Base-by-base conservation (phyloP, 2,329 filamentous ascomycete species). In the Pezicula neosporulosa region DNA sequence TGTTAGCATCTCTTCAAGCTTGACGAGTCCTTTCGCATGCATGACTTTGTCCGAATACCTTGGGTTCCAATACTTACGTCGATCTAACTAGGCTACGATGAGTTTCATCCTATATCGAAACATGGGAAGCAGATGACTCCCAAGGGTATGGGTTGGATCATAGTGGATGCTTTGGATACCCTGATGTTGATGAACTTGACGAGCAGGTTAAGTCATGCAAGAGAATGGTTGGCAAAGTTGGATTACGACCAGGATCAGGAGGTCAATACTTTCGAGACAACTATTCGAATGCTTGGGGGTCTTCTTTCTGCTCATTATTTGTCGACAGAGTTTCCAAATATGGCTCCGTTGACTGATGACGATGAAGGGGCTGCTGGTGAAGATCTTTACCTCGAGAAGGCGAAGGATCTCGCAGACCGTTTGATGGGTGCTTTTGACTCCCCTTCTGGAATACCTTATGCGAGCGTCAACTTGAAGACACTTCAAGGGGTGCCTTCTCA, bases 121-220 rank as follows among this genome's bases (percentile, higher is more conserved):
- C 83, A 74, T 16, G 89, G 90, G 46, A 78, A 77, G 47, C 85
- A 94, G 62, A 97, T 99, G 93, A 85, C 90, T 6, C 80, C 87
- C 3, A 85, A 90, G 56, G 94, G 93, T 24, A 79, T 99, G 71
- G 94, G 94, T 28, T 99, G 95, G 94, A 97, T 97, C 64, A 97
- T 99, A 56, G 87, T 99, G 51, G 94, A 99, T 72, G 85, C 93
- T 12, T 76, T 99, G 56, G 94, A 99, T 70, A 99, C 94, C 1
- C 82, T 97, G 78, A 99, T 99, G 74, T 77, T 99, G 55, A 99
- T 99, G 94, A 97, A 97, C 68, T 77, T 96, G 58, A 97, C 93
- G 13, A 87, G 84, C 30, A 85, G 92, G 55, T 79, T 99, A 37
- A 80, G 85, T 36, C 85, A 95, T 64, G 93, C 94, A 27, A 81